phyloP scores from a whole-genome alignment of 2,329 filamentous ascomycete species.

The Myotisia sp. region DNA sequence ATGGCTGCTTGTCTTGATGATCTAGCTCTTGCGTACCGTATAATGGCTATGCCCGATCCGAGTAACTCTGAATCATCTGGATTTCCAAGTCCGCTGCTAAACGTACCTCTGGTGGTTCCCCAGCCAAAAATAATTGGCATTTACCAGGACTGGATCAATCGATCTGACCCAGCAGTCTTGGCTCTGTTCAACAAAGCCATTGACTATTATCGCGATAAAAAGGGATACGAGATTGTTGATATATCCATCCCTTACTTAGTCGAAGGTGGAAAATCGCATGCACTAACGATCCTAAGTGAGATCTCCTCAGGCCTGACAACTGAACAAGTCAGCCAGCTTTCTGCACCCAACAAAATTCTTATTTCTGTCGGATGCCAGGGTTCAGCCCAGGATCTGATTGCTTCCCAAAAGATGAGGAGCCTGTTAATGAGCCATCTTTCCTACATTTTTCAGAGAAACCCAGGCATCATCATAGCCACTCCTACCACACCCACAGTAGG shows the following conservation, averaged over 20 bases:
- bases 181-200: slow-evolving; percentile 49
- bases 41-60: slow-evolving; percentile 61
- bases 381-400: slow-evolving; percentile 54
- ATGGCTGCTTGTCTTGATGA: slow-evolving; percentile 64
- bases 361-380: slow-evolving; percentile 52
- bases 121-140: slow-evolving; percentile 52
- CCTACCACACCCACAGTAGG: slow-evolving; percentile 64
- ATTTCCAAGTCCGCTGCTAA: slow-evolving; percentile 43
- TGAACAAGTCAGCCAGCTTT: slow-evolving; percentile 43
- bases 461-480: slow-evolving; percentile 62
- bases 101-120: slow-evolving; percentile 29
- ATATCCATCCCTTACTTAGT: slow-evolving; percentile 44
- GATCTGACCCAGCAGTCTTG: slow-evolving; percentile 50
- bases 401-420: slow-evolving; percentile 57
- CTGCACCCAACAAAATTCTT: slow-evolving; percentile 55
- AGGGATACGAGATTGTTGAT: slow-evolving; percentile 32
- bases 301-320: slow-evolving; percentile 39
- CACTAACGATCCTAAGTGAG: slow-evolving; percentile 62
- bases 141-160: slow-evolving; percentile 53
- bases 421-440: slow-evolving; percentile 68
- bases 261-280: slow-evolving; percentile 63
- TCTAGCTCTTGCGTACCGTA: slow-evolving; percentile 65
- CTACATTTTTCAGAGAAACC: slow-evolving; percentile 53
- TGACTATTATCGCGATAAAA: slow-evolving; percentile 33
- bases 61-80: slow-evolving; percentile 44